Percentiles rank a stretch among this genome's conserved stretches.
These are phyloP conservation scores for Paraurostyla sp. DNA, from an alignment of 73 alveolate species.

Conservation along the genomic window DNA sequence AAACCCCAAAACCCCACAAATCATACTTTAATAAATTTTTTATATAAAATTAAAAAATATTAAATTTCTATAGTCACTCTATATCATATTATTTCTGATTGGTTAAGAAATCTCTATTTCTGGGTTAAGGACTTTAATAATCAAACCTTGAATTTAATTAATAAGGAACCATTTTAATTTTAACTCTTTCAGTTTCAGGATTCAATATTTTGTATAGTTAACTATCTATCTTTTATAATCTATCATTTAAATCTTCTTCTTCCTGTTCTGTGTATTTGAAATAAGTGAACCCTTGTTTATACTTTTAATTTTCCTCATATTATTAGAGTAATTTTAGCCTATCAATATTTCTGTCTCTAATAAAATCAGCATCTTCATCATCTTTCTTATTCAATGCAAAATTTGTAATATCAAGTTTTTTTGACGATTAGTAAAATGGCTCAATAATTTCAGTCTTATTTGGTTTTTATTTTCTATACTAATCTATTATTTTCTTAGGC, in stretches of 20 bases:
- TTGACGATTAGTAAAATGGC: constrained; percentile 1
- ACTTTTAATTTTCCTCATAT: constrained; percentile 21
- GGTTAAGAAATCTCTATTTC: too few species aligned
- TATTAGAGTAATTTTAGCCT: constrained; percentile 23
- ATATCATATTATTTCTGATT: too few species aligned
- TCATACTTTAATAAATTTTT: too few species aligned
- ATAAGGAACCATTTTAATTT: not conserved
- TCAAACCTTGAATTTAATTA: not conserved
- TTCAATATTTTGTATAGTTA: constrained; percentile 2
- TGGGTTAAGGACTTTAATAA: too few species aligned
- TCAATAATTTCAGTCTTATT: too few species aligned
- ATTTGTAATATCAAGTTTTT: not conserved
- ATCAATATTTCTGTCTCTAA: constrained; percentile 37
- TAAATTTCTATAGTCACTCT: too few species aligned
- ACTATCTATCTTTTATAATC: constrained; percentile 12
- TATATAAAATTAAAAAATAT: too few species aligned
- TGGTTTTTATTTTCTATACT: not conserved
- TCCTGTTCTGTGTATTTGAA: constrained; percentile 4
- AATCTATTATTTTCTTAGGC: not conserved
- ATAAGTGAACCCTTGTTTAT: not conserved
- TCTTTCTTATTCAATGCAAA: constrained; percentile 3
- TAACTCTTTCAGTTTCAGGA: constrained; percentile 36
- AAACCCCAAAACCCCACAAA: too few species aligned
- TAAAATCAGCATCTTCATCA: constrained; percentile 13
- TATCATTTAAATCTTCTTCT: constrained; percentile 9